Evolutionary conservation across 2,329 filamentous ascomycete genomes (phyloP), one percentile per base, ranked within the genome.

Genomic region (Ophiostoma perfectum): DNA sequence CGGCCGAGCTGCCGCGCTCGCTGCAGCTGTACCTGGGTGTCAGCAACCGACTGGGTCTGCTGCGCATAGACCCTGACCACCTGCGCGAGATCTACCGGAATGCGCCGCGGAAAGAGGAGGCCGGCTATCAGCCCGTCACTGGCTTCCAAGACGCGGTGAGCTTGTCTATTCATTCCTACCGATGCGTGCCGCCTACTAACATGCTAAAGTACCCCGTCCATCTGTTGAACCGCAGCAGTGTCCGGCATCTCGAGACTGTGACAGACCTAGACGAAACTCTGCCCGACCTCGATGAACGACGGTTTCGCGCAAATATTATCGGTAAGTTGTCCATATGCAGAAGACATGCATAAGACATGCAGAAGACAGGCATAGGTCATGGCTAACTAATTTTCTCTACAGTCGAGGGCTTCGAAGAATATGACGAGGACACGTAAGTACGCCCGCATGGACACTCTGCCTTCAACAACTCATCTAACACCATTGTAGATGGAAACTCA

Each of bases 281-380:
- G 18, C 80, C 81, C 41, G 78, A 81, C 41, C 80, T 92, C 0
- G 86, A 89, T 68, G 84, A 85, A 8, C 78, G 84, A 16, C 83
- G 88, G 12, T 93, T 91, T 77, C 84, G 90, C 38, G 84, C 90
- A 49, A 93, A 93, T 73, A 86, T 93, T 45, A 87, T 91, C 72
- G 60, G 60, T 63, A 8, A 18, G 60, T 27, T 63, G 77, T 76
- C 79, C 72, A 63, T 44, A 52, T 47, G 47, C 42, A 9, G n/a
- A 11, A 4, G 1, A 11, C 8, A 11, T 1, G 27, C 67, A 65
- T 38, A 68, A 49, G 16, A 12, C 38, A 9, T 1, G 42, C 1
- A n/a, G 18, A 8, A 1, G 5, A 39, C 14, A 36, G n/a, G 1
- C n/a, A 39, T 16, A 16, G 55, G 9, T 12, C 38, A 9, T 3